phyloP scores from a whole-genome alignment of 805 yeast genomes.

The Kluyveromyces starmeri region DNA sequence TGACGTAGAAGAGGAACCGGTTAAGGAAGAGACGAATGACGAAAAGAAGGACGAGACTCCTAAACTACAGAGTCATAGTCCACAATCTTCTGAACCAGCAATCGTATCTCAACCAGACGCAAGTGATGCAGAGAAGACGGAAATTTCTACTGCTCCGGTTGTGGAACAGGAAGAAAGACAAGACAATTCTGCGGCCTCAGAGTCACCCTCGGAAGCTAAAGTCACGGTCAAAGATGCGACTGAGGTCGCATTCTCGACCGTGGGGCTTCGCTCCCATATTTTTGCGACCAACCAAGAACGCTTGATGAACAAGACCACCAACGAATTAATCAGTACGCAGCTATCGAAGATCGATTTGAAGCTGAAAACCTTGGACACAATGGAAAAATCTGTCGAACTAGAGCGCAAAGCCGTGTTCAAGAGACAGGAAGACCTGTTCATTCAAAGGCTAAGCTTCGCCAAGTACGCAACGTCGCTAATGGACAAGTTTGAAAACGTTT shows the following conservation, averaged over 20 bases:
- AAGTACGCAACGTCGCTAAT: conserved; percentile 46
- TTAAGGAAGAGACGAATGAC: too few relatives aligned
- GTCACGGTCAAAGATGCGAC: conserved; percentile 47
- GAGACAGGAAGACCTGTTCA: conserved; percentile 57
- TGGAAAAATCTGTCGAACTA: conserved; percentile 57
- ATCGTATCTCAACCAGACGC: too few relatives aligned
- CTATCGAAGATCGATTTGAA: conserved; percentile 57
- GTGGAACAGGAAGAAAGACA: too few relatives aligned
- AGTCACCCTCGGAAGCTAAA: conserved; percentile 1
- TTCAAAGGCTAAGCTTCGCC: conserved; percentile 59
- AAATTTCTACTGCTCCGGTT: too few relatives aligned
- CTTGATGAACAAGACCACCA: conserved; percentile 54
- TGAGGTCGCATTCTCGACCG: conserved; percentile 59
- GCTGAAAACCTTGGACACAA: conserved; percentile 44
- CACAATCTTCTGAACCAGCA: too few relatives aligned
- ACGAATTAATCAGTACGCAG: conserved; percentile 52
- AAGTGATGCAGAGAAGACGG: too few relatives aligned
- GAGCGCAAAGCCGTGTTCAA: conserved; percentile 52
- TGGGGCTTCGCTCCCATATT: conserved; percentile 72
- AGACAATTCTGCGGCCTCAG: too few relatives aligned
- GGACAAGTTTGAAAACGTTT: conserved; percentile 27
- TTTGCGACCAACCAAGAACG: conserved; percentile 77
- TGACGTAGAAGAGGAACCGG: too few relatives aligned
- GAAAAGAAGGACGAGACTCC: too few relatives aligned
- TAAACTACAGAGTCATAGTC: too few relatives aligned